Base-by-base conservation (phyloP, 164 flowering plant species). In the Akebia trifoliata region DNA sequence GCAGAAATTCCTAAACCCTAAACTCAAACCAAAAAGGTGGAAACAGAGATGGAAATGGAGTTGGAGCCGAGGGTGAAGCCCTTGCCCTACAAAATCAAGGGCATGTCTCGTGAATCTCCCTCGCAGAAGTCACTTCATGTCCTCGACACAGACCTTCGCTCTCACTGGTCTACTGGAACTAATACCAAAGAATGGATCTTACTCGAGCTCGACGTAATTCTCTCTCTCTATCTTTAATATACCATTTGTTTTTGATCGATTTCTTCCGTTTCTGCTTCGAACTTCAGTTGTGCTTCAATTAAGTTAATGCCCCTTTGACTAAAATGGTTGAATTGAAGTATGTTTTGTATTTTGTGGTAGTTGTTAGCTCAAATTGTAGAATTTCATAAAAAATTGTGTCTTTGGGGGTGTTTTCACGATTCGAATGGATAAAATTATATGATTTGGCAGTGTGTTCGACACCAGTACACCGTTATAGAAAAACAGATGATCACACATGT, bases 121-220 rank as follows among this genome's bases (percentile, higher is more conserved):
- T 59, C 86, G 4, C 95, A 87, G 74, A 90, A 87, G 66, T 90
- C 90, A 17, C 17, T 73, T 37, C 80, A 85, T 48, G 78, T 90
- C 25, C 89, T 86, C 49, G 97, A 90, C 50, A 34, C 81, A 20
- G 97, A 90, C 80, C 94, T 90, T 56, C 91, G 97, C n/a, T 61
- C 75, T 37, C 87, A 87, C 73, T 90, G 97, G 95, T 87, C 97
- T 38, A 80, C 95, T 50, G 90, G 72, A 9, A 90, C 97, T 67
- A 90, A 87, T 71, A 87, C 93, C 66, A 90, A 90, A 55, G 97
- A 90, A 50, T 90, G 97, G 97, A 85, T 90, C 64, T 55, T 90
- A 18, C 91, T 90, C 46, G 97, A 90, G 60, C 86, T 90, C 57
- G 87, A 85, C 34, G 95, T 90, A 68, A 17, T 12, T 46, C 32